phyloP scores from a whole-genome alignment of 2,329 filamentous ascomycete genomes.

The Aureobasidium leucospermi region DNA sequence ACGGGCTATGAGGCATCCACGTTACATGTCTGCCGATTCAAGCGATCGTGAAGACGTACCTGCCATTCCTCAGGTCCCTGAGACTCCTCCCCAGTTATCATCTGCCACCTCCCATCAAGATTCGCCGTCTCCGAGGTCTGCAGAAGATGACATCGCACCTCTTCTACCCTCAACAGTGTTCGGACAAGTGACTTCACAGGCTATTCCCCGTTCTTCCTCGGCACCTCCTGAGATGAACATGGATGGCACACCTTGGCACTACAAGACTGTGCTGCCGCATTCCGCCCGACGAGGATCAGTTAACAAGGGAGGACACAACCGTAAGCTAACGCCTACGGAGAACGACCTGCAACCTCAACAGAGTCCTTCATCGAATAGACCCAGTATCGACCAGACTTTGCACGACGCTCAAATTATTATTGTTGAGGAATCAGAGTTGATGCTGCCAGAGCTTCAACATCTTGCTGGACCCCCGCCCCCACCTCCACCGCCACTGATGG shows the following conservation, averaged over 20 bases:
- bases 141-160: conserved; percentile 34
- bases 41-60: conserved; percentile 43
- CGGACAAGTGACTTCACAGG: conserved; percentile 30
- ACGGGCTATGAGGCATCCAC: conserved; percentile 76
- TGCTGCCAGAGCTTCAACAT: conserved; percentile 55
- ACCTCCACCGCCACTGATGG: conserved; percentile 30
- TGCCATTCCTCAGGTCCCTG: conserved; percentile 50
- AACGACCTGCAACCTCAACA: conserved; percentile 18
- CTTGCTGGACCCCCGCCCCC: conserved; percentile 45
- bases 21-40: conserved; percentile 56
- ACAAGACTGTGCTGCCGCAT: conserved; percentile 25
- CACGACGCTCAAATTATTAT: conserved; percentile 38
- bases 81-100: conserved; percentile 29
- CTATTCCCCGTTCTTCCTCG: conserved; percentile 37
- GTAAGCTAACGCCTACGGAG: conserved; percentile 39
- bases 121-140: conserved; percentile 33
- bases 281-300: conserved; percentile 32
- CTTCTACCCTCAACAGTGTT: conserved; percentile 43
- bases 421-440: conserved; percentile 32
- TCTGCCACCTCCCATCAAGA: conserved; percentile 20
- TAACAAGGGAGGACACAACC: conserved; percentile 29
- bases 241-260: conserved; percentile 24
- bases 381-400: conserved; percentile 50
- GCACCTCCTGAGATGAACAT: conserved; percentile 39
- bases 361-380: conserved; percentile 34